A percentile compares a stretch with the other conserved stretches of the same genome.
Conservation (phyloP, 108 stramenopile genomes). For the Fragilariopsis cylindrus region DNA sequence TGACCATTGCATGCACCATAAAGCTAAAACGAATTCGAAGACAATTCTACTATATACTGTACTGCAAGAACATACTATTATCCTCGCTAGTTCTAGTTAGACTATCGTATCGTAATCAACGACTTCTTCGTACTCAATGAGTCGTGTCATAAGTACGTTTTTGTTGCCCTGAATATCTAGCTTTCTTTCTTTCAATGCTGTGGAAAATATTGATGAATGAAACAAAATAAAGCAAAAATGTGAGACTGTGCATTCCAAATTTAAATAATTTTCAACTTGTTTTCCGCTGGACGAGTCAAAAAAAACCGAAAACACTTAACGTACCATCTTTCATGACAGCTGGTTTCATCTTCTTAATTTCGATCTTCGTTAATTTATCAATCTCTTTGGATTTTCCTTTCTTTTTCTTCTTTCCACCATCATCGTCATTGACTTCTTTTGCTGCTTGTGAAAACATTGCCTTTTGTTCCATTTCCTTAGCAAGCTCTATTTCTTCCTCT, state of each 20-base stretch:
- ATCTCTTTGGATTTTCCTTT: constrained; percentile 42
- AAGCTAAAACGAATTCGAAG: too few species aligned
- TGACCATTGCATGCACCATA: not conserved
- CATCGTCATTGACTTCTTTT: constrained; percentile 39
- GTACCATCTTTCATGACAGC: constrained; percentile 73
- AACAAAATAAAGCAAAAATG: too few species aligned
- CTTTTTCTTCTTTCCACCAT: constrained; percentile 62
- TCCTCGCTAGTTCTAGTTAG: too few species aligned
- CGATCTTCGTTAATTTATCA: constrained; percentile 84
- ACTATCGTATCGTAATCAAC: constrained; percentile 30
- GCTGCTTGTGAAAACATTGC: constrained; percentile 32
- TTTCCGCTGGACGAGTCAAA: too few species aligned
- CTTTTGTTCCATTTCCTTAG: constrained; percentile 55
- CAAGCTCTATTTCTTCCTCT: constrained; percentile 58
- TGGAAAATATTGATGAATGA: not conserved
- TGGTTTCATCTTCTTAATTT: constrained; percentile 92
- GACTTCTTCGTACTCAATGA: constrained; percentile 79
- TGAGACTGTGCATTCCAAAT: too few species aligned
- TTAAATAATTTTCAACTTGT: too few species aligned
- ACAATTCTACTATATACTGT: too few species aligned
- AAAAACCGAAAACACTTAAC: not conserved
- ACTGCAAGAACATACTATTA: too few species aligned
- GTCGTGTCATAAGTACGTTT: constrained; percentile 63
- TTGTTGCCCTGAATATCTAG: constrained; percentile 88
- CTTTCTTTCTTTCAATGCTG: constrained; percentile 76